A percentile compares a stretch with the other conserved stretches of the same genome.
These are phyloP conservation scores for Avicennia marina DNA, from an alignment of 257 asterid species.

Conservation along the genomic window DNA sequence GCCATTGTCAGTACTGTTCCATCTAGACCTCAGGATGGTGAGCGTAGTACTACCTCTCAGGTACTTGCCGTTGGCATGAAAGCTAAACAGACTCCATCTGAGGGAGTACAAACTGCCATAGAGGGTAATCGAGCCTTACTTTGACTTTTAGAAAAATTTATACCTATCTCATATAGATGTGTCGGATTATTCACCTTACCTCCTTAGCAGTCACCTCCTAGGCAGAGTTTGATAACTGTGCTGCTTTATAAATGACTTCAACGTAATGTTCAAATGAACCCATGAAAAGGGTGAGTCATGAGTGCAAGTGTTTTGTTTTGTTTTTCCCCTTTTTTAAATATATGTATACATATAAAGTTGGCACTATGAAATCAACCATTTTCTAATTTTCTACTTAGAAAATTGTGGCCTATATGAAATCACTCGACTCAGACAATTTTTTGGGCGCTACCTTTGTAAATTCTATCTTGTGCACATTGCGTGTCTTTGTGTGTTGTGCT, in stretches of 20 bases:
- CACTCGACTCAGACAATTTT: background rate
- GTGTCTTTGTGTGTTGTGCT: no score
- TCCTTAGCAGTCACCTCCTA: no score
- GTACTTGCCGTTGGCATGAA: slow-evolving; percentile 19
- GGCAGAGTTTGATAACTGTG: background rate
- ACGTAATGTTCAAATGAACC: background rate
- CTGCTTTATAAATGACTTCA: background rate
- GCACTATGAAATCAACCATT: no score
- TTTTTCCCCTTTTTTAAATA: no score
- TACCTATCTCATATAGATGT: no score
- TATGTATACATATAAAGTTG: no score
- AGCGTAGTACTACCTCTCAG: slow-evolving; percentile 27
- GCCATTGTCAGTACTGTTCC: slow-evolving; percentile 70
- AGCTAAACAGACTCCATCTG: slow-evolving; percentile 25
- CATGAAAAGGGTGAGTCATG: background rate
- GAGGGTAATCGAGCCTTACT: slow-evolving; percentile 46
- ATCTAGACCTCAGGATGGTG: slow-evolving; percentile 53
- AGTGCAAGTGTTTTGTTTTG: background rate
- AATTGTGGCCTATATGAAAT: no score
- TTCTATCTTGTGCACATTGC: no score
- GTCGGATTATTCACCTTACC: no score
- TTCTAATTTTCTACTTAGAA: no score
- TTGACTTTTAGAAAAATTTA: no score
- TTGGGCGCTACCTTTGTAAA: background rate
- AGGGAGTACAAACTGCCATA: slow-evolving; percentile 28